Conservation (phyloP, 495 filamentous ascomycete species). For the Hypomontagnella submonticulosa region DNA sequence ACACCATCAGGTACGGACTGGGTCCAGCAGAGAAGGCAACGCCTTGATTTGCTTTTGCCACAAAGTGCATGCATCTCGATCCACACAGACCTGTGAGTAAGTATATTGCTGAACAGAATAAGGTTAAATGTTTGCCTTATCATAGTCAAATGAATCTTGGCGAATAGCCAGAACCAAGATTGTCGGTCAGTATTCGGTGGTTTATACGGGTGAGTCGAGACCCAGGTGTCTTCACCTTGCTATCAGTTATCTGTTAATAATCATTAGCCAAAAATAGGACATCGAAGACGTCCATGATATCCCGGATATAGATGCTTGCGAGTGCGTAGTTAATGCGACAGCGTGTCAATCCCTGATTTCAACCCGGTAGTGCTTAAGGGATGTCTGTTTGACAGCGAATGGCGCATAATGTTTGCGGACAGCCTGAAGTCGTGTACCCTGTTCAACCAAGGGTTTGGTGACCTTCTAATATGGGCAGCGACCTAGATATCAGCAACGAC, state of each 20-base stretch:
- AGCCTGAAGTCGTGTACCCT: constrained; percentile 2
- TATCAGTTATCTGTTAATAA: constrained; percentile 8
- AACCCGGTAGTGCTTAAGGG: background rate
- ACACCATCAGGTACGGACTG: constrained; percentile 27
- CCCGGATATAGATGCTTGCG: constrained; percentile 5
- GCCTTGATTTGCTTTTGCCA: constrained; percentile 30
- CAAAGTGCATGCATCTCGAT: constrained; percentile 25
- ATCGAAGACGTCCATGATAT: background rate
- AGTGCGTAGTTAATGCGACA: constrained; percentile 16
- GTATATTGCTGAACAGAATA: constrained; percentile 18
- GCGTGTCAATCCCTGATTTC: background rate
- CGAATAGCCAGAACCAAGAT: constrained; percentile 19
- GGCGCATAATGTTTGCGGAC: background rate
- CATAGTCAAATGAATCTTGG: background rate
- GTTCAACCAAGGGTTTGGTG: background rate
- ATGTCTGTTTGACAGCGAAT: background rate
- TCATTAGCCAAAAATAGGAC: constrained; percentile 1
- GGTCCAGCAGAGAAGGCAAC: constrained; percentile 5
- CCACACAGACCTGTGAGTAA: constrained; percentile 17
- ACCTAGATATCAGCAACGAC: background rate
- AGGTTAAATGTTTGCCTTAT: constrained; percentile 14
- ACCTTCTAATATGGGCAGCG: background rate
- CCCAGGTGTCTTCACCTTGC: constrained; percentile 18
- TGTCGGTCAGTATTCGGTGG: constrained; percentile 20
- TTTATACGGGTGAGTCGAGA: constrained; percentile 15